Base-by-base conservation (phyloP, 139 green algal species). In the Chlamydomonas sp. region DNA sequence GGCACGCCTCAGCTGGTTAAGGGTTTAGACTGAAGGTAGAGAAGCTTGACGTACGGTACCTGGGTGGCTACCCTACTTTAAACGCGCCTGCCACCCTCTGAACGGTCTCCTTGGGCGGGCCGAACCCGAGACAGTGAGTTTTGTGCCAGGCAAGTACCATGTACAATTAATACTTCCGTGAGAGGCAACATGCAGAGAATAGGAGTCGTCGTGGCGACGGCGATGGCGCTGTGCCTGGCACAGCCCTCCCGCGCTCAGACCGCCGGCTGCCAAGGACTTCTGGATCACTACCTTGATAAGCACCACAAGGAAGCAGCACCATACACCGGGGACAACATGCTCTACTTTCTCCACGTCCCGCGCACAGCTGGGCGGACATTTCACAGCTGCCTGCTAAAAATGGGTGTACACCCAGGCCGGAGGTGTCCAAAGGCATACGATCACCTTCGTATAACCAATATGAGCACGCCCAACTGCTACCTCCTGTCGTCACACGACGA, bases 311-410 rank as follows among this genome's bases (percentile, higher is more conserved):
- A 94, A 68, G 89, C 93, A 18, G 80, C 63, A 2, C 85, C 86
- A 10, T 92, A 90, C 81, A 88, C 89, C 57, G 80, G 81, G 6
- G 67, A 91, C 6, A 93, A 97, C 79, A 85, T 98, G 75, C 81
- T 98, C 5, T 99, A 97, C 89, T 99, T 99, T 92, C 84, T 99
- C 72, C 97, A 99, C 89, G 93, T 99, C 16, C 97, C 97, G 0
- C 90, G 97, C 16, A 99, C 97, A 64, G 97, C 97, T 20, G 97
- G 97, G 49, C 94, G 97, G 31, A 98, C 96, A 7, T 97, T 97
- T 60, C 90, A 96, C 64, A 89, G 85, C 63, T 99, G 97, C 84
- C 97, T 99, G 83, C 90, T 99, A n/a, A 96, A 96, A 79, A 80
- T 85, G 86, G 89, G 85, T 18, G 76, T 93, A 1, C 92, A 89